These are phyloP conservation scores for Leccinum ochraceum DNA, from an alignment of 768 basidiomycete species.

Conservation along the genomic window DNA sequence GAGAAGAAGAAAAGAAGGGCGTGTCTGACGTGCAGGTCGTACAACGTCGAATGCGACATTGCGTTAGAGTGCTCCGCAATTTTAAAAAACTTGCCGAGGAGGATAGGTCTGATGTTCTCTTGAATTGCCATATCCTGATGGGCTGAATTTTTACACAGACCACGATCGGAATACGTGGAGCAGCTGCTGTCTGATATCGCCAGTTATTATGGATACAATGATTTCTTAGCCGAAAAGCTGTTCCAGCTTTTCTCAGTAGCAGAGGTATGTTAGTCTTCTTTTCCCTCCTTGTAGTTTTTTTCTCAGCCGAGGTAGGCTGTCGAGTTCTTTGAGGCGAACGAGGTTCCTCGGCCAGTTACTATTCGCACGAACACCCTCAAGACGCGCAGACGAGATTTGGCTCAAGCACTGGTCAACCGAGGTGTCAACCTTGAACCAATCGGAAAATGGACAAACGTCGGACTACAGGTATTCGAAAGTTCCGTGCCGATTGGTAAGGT, in stretches of 20 bases:
- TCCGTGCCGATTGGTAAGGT: constrained; percentile 84
- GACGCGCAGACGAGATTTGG: constrained; percentile 90
- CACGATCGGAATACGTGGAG: constrained; percentile 86
- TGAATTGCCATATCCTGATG: constrained; percentile 1
- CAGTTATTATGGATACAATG: constrained; percentile 97
- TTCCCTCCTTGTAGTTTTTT: constrained; percentile 1
- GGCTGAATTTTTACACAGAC: constrained; percentile 44
- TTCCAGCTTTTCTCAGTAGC: constrained; percentile 91
- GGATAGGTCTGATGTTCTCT: constrained; percentile 48
- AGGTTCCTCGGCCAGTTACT: constrained; percentile 92
- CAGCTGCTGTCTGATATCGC: constrained; percentile 89
- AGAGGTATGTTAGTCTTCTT: constrained; percentile 58
- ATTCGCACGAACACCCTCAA: constrained; percentile 97
- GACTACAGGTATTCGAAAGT: constrained; percentile 97
- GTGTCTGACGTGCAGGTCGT: constrained; percentile 76
- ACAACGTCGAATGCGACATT: constrained; percentile 78
- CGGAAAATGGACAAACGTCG: constrained; percentile 99
- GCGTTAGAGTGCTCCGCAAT: constrained; percentile 68
- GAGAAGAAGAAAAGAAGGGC: constrained; percentile 66
- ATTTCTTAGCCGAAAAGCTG: constrained; percentile 91
- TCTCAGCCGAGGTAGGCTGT: constrained; percentile 62
- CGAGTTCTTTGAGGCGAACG: constrained; percentile 98
- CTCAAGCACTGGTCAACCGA: constrained; percentile 89
- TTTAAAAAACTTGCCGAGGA: constrained; percentile 69
- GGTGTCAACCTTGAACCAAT: constrained; percentile 98